These are phyloP conservation scores for Penicillium daleae DNA, from an alignment of 495 filamentous ascomycete genomes.

Conservation along the genomic window DNA sequence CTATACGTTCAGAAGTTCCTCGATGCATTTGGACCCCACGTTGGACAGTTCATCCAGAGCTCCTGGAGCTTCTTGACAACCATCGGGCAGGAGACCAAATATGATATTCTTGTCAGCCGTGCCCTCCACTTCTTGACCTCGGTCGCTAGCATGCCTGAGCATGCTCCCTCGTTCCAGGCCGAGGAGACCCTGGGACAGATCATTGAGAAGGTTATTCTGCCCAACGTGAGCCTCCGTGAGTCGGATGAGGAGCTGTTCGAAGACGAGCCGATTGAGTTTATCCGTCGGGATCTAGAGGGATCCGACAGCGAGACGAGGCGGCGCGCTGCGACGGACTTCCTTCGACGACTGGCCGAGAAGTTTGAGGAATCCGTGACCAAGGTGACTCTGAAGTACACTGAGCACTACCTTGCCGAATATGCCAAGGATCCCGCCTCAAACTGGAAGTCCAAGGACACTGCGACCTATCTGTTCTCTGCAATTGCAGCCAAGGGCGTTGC, in stretches of 20 bases:
- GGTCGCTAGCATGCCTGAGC: slow-evolving; percentile 71
- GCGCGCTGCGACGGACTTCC: slow-evolving; percentile 90
- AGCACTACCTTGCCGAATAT: slow-evolving; percentile 74
- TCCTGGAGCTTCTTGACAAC: slow-evolving; percentile 90
- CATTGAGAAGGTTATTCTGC: slow-evolving; percentile 91
- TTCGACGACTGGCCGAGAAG: slow-evolving; percentile 81
- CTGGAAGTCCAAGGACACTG: slow-evolving; percentile 98
- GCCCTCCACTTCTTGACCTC: slow-evolving; percentile 93
- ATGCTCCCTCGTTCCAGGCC: slow-evolving; percentile 85
- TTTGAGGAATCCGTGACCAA: slow-evolving; percentile 83
- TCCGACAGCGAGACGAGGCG: slow-evolving; percentile 93
- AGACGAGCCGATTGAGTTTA: slow-evolving; percentile 98
- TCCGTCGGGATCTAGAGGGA: slow-evolving; percentile 91
- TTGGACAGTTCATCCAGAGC: slow-evolving; percentile 80
- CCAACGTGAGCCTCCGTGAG: slow-evolving; percentile 86
- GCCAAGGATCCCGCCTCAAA: slow-evolving; percentile 67
- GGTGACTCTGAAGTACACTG: slow-evolving; percentile 79
- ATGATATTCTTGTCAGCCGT: slow-evolving; percentile 93
- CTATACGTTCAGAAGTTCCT: slow-evolving; percentile 92
- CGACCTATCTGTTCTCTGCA: slow-evolving; percentile 90
- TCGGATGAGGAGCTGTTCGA: slow-evolving; percentile 95
- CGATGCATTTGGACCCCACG: slow-evolving; percentile 80
- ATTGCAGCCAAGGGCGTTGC: slow-evolving; percentile 89
- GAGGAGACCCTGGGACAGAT: slow-evolving; percentile 75
- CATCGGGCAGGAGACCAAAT: slow-evolving; percentile 84